Conservation (phyloP, 768 basidiomycete species). For the Trametes meyenii region DNA sequence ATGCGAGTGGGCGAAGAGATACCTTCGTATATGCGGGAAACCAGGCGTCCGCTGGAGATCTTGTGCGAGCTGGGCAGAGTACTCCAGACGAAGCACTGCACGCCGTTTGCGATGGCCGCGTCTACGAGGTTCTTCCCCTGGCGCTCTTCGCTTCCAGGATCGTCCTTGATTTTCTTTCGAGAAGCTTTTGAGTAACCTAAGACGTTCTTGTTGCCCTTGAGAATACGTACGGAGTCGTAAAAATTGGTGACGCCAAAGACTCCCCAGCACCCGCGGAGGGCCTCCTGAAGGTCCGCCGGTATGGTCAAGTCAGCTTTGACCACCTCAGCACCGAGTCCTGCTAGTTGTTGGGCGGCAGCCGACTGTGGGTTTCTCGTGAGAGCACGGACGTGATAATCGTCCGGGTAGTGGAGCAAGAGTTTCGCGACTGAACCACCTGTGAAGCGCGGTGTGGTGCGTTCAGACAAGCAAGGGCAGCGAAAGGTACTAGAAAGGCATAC, state of each 20-base stretch:
- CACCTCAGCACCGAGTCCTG: conserved; percentile 18
- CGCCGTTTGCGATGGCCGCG: conserved; percentile 16
- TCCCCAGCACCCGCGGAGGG: conserved; percentile 25
- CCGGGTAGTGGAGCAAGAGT: conserved; percentile 18
- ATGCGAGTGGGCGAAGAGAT: background rate
- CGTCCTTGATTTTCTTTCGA: conserved; percentile 25
- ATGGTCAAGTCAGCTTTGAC: conserved; percentile 24
- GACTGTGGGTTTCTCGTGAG: conserved; percentile 22
- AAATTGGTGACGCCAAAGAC: conserved; percentile 28
- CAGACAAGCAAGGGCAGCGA: background rate
- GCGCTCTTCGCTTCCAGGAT: conserved; percentile 25
- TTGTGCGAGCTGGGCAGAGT: conserved; percentile 26
- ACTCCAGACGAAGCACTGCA: conserved; percentile 27
- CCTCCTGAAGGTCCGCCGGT: conserved; percentile 13
- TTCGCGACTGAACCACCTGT: conserved; percentile 26
- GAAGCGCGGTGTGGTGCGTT: background rate
- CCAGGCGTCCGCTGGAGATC: conserved; percentile 23
- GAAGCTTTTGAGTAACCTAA: background rate
- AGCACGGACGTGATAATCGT: conserved; percentile 22
- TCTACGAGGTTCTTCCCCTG: conserved; percentile 28
- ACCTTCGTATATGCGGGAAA: conserved; percentile 28
- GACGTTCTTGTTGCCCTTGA: background rate
- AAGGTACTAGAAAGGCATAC: background rate
- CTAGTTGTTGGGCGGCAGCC: conserved; percentile 14
- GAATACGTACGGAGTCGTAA: conserved; percentile 23